phyloP scores from a whole-genome alignment of 768 basidiomycete species.

The Suillus subaureus region DNA sequence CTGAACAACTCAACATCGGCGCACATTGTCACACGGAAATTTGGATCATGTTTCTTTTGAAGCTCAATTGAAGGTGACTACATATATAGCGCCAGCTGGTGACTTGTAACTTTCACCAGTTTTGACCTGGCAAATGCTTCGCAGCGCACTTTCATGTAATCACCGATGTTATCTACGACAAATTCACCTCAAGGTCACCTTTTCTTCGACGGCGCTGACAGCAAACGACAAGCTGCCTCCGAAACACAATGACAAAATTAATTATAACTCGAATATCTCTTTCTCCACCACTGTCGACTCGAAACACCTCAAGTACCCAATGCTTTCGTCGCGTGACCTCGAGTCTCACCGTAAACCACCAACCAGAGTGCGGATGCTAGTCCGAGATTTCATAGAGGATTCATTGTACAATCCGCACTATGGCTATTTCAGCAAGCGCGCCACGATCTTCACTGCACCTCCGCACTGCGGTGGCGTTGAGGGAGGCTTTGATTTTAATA shows the following conservation, averaged over 20 bases:
- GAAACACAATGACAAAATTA: conserved; percentile 60
- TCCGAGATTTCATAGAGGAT: conserved; percentile 96
- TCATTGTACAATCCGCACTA: conserved; percentile 96
- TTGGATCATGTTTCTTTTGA: not conserved
- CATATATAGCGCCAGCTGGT: not conserved
- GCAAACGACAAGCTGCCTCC: conserved; percentile 17
- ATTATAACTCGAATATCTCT: conserved; percentile 69
- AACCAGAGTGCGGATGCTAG: conserved; percentile 86
- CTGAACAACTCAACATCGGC: conserved; percentile 10
- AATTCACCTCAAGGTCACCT: conserved; percentile 23
- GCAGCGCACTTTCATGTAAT: conserved; percentile 18
- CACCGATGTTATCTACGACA: conserved; percentile 25
- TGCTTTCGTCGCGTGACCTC: conserved; percentile 74
- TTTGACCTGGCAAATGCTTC: conserved; percentile 22
- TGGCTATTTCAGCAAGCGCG: conserved; percentile 95
- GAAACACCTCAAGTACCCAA: conserved; percentile 50
- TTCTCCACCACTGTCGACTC: conserved; percentile 50
- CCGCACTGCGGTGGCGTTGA: conserved; percentile 41
- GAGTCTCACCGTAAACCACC: conserved; percentile 56
- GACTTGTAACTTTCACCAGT: not conserved
- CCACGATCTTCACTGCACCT: conserved; percentile 79
- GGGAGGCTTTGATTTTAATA: conserved; percentile 65
- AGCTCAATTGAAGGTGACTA: not conserved
- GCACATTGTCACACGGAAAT: conserved; percentile 4
- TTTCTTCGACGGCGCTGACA: conserved; percentile 23